A percentile compares a stretch with the other conserved stretches of the same genome.
phyloP scores from a whole-genome alignment of 345 rosid species.

The Rhizophora mangle region DNA sequence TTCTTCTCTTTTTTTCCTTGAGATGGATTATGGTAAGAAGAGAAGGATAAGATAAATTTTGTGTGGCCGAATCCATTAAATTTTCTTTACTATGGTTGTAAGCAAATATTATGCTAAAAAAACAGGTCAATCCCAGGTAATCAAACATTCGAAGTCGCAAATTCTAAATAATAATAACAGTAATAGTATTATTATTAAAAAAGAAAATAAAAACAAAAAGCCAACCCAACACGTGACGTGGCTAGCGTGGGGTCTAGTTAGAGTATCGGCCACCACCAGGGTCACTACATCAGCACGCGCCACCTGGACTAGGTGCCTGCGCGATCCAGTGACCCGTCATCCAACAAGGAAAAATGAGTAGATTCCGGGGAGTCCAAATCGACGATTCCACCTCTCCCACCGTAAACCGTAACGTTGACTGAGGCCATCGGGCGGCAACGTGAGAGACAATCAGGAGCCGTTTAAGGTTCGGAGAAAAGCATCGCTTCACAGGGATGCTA shows the following conservation, averaged over 20 bases:
- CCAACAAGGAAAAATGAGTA: conserved; percentile 31
- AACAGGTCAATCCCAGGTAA: too few species aligned
- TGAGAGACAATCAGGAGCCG: conserved; percentile 70
- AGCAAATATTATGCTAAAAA: too few species aligned
- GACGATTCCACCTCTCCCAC: not conserved
- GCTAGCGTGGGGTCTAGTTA: not conserved
- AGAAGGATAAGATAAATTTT: too few species aligned
- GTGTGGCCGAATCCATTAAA: too few species aligned
- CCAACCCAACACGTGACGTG: too few species aligned
- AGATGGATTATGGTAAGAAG: too few species aligned
- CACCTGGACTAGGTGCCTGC: not conserved
- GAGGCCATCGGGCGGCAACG: conserved; percentile 40
- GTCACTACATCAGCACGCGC: not conserved
- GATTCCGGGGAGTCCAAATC: conserved; percentile 43
- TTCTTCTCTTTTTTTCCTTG: too few species aligned
- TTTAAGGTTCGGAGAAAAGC: conserved; percentile 85
- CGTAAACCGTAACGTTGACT: conserved; percentile 16
- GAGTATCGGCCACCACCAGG: not conserved
- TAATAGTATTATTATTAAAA: too few species aligned
- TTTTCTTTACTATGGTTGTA: too few species aligned
- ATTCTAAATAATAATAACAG: too few species aligned
- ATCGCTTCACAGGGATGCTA: conserved; percentile 65
- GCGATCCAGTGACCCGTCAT: conserved; percentile 1
- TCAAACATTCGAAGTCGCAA: too few species aligned
- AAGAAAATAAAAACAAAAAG: too few species aligned